Evolutionary conservation across 768 basidiomycete genomes (phyloP), one percentile per base, ranked within the genome.

Genomic region (Termitomyces sp.): DNA sequence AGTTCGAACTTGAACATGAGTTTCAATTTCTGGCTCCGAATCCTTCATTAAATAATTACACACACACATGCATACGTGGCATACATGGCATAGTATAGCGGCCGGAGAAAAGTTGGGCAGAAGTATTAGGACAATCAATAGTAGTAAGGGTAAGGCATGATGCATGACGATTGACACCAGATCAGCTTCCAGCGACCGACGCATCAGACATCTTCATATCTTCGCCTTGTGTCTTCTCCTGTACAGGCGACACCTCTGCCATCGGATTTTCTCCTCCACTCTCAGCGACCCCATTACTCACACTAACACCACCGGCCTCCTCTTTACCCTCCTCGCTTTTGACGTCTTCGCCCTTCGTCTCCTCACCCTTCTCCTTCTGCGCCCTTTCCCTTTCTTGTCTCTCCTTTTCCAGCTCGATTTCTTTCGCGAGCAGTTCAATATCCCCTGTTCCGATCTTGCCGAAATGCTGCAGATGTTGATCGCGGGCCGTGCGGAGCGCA

Each of bases 361-460:
- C 79, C 46, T 80, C 78, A 36, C 71, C 58, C 25, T 61, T 61
- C 48, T 61, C 74, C 61, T 74, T 76, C 64, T 75, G 68, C 47
- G 61, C 57, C 68, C 74, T 74, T 70, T 72, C 74, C 70, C 74
- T 74, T 64, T 78, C 80, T 25, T 73, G 69, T 64, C 81, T 76
- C 59, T 78, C 77, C 54, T 76, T 79, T 63, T 84, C 82, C 59
- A 83, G 80, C 65, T 81, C 82, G 58, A 85, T 84, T 67, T 82
- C 83, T 50, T 77, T 72, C 7, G 73, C 73, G 42, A 85, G 79
- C 17, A 78, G 66, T 53, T 81, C 80, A 62, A 95, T 76, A 63
- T 94, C 91, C 8, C 90, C 91, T 6, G 85, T 86, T 17, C 89
- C 91, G 62, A 93, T 92, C 76, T 85, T 88, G n/a, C 86, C 83